A percentile compares a stretch with the other conserved stretches of the same genome.
phyloP scores from a whole-genome alignment of 306 rosid genomes.

The Begonia fuchsioides region DNA sequence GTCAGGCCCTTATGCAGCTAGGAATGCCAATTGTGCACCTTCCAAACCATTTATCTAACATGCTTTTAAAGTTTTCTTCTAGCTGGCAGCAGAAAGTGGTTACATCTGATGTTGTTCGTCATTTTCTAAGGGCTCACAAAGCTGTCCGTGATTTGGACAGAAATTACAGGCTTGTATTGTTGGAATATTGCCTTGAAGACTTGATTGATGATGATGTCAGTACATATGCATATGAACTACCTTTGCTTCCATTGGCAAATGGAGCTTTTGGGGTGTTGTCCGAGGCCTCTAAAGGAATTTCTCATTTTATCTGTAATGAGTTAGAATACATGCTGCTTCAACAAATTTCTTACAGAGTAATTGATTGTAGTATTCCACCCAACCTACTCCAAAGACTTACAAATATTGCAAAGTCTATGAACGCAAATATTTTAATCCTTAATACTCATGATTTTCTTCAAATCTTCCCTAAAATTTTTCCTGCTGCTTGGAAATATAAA shows the following conservation, averaged over 20 bases:
- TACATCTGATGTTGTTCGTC: slow-evolving; percentile 71
- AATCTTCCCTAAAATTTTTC: slow-evolving; percentile 56
- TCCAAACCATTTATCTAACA: slow-evolving; percentile 47
- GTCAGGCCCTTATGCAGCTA: slow-evolving; percentile 59
- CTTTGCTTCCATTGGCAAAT: slow-evolving; percentile 84
- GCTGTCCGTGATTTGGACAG: slow-evolving; percentile 25
- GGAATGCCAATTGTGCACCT: slow-evolving; percentile 83
- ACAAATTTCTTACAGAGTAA: slow-evolving; percentile 46
- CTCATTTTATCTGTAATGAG: slow-evolving; percentile 71
- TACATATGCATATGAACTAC: slow-evolving; percentile 47
- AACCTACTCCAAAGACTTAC: slow-evolving; percentile 51
- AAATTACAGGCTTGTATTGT: slow-evolving; percentile 56
- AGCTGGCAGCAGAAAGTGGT: slow-evolving; percentile 48
- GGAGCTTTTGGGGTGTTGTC: slow-evolving; percentile 61
- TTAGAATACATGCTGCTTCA: slow-evolving; percentile 55
- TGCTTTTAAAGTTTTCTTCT: slow-evolving; percentile 49
- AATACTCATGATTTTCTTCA: slow-evolving; percentile 47
- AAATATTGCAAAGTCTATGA: slow-evolving; percentile 68
- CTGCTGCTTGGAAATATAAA: slow-evolving; percentile 78
- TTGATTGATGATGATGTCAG: slow-evolving; percentile 83
- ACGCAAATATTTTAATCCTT: slow-evolving; percentile 49
- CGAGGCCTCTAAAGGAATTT: slow-evolving; percentile 50
- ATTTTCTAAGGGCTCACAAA: slow-evolving; percentile 56
- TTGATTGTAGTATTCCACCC: slow-evolving; percentile 53
- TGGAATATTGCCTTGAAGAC: slow-evolving; percentile 92